phyloP scores from a whole-genome alignment of 2,329 filamentous ascomycete species.

The Colletotrichum chlorophyti region DNA sequence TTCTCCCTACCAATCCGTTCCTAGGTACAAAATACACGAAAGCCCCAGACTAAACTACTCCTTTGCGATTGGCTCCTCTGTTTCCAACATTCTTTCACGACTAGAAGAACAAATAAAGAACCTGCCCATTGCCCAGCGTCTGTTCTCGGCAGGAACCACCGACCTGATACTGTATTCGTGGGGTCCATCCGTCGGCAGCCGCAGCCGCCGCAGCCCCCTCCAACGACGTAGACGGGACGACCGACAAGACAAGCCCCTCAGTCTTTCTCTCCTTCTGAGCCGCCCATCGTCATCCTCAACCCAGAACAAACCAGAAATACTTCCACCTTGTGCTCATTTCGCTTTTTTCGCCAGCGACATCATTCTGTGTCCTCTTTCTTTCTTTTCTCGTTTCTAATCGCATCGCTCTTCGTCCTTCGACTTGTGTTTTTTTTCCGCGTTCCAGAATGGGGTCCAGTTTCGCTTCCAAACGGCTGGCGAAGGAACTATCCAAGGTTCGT shows the following conservation, averaged over 20 bases:
- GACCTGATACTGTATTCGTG: too few relatives aligned
- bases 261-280: constrained; percentile 1
- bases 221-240: too few relatives aligned
- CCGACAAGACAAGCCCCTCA: constrained; percentile 23
- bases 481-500: constrained; percentile 64
- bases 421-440: neutral
- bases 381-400: neutral
- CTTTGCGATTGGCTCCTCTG: too few relatives aligned
- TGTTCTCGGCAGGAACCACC: constrained; percentile 24
- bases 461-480: constrained; percentile 63
- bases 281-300: constrained; percentile 1
- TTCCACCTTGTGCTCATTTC: too few relatives aligned
- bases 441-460: constrained; percentile 50
- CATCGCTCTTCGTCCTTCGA: neutral
- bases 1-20: neutral
- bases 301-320: too few relatives aligned
- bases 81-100: too few relatives aligned
- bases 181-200: constrained; percentile 22
- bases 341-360: too few relatives aligned
- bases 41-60: too few relatives aligned
- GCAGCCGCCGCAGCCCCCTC: too few relatives aligned
- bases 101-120: too few relatives aligned
- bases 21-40: too few relatives aligned
- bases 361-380: too few relatives aligned
- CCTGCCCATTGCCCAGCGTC: neutral